Evolutionary conservation across 129 eudicot species (phyloP), one percentile per base, ranked within the genome.

Genomic region (Tanacetum coccineum): DNA sequence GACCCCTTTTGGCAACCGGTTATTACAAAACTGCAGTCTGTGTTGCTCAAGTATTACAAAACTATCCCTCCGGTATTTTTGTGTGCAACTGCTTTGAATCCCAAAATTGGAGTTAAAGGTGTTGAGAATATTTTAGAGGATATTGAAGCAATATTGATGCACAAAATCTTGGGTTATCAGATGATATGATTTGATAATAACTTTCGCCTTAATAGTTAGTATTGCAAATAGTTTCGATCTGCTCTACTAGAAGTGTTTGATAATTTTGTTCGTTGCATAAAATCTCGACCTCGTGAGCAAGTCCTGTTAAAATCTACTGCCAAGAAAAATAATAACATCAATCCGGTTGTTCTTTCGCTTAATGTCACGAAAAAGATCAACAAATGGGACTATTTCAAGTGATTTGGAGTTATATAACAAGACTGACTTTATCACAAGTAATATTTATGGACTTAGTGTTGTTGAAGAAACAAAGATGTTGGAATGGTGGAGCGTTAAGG

Each of bases 401-500:
- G 74, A 70, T 8, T 15, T 70, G 19, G 74, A 70, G 9, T 47
- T 70, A 26, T 70, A 70, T 18, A 25, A 7, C 46, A 58, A 17
- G 47, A 70, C 66, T 13, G 74, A 59, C 15, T 70, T 45, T 28
- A n/a, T 25, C 7, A 3, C 26, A 58, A 17, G 17, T 69, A 1
- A 69, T 58, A n/a, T n/a, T n/a, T n/a, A n/a, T n/a, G n/a, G 67
- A 70, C 28, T n/a, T 59, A 1, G 13, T 30, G 67, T 57, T 15
- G 67, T 44, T 46, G 67, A 47, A 19, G 12, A 26, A 25, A 13
- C 46, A 18, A 25, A 59, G 10, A n/a, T 59, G 6, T 46, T 45
- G 48, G 66, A 70, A 3, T 70, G 74, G 74, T 70, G 74, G 74
- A 46, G 46, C 11, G 47, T 4, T 1, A 59, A 70, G 28, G 74